Conservation (phyloP, 1,284 basidiomycete species). For the Mycena sp. region DNA sequence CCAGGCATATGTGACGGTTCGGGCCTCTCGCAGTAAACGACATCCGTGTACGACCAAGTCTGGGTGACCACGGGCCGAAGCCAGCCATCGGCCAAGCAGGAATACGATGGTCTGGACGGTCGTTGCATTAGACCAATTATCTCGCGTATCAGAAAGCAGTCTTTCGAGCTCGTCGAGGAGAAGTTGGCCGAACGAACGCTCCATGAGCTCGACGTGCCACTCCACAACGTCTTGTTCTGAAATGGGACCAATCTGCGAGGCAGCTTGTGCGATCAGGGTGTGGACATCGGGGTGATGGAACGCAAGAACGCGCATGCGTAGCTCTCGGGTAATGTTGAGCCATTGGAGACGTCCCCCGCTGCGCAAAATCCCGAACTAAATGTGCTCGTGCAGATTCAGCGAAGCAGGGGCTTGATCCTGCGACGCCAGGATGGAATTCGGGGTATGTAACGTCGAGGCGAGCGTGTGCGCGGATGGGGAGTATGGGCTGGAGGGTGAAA, state of each 20-base stretch:
- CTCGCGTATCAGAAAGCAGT: constrained; percentile 41
- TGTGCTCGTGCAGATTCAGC: constrained; percentile 55
- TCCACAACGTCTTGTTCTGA: constrained; percentile 32
- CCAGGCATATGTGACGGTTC: constrained; percentile 14
- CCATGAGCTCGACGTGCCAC: constrained; percentile 49
- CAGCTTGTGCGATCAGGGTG: constrained; percentile 52
- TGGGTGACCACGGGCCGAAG: constrained; percentile 7
- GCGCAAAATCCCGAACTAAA: constrained; percentile 55
- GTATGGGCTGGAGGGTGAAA: constrained; percentile 48
- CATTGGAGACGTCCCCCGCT: constrained; percentile 58
- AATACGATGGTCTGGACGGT: constrained; percentile 19
- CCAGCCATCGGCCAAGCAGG: constrained; percentile 17
- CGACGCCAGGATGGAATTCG: constrained; percentile 54
- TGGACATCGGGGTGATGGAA: constrained; percentile 53
- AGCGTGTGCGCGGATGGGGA: constrained; percentile 50
- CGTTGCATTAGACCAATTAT: constrained; percentile 17
- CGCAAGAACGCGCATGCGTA: constrained; percentile 49
- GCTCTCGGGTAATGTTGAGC: constrained; percentile 58
- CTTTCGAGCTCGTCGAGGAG: constrained; percentile 53
- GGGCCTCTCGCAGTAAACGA: constrained; percentile 17
- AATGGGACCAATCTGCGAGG: constrained; percentile 54
- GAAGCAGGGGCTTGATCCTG: constrained; percentile 52
- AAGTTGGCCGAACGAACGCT: constrained; percentile 46
- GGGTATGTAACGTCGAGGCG: constrained; percentile 48
- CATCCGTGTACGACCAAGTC: constrained; percentile 16